Base-by-base conservation (phyloP, 2,329 filamentous ascomycete species). In the Tolypocladium guangdongense region DNA sequence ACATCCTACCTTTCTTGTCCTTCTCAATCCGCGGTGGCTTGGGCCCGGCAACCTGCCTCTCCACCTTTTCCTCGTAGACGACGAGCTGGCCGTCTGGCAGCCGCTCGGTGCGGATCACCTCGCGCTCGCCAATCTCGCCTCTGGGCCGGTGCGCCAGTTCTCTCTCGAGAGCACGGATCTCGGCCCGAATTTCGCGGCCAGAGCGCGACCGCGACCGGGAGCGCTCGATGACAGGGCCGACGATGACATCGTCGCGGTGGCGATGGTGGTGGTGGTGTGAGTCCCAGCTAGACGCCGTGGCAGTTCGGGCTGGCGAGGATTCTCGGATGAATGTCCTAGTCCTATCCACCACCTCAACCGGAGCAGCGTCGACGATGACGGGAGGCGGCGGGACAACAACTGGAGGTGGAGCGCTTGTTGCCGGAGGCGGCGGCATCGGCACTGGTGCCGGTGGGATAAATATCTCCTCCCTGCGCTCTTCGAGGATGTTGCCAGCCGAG, bases 1-100 rank as follows among this genome's bases (percentile, higher is more conserved):
- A 82, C 83, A 93, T 84, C 87, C 86, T 93, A 95, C 91, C 90
- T 90, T 88, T 93, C 78, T 86, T 86, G 74, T 96, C 90, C 77
- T 87, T 90, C 73, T 90, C 87, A 63, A 96, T 83, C 62, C 86
- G 78, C 58, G 87, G 75, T 52, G 80, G 80, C 66, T 74, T 78
- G 64, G 72, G 72, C 49, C 74, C 72, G 62, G 78, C 76, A 58
- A 78, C 74, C 51, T 81, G 67, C 63, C 71, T 74, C 68, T 83
- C 79, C 58, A 83, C 68, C 62, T 75, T 67, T 60, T 84, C 78
- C 70, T 82, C 77, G 57, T 83, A 85, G 45, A 88, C 68, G 47
- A 88, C 76, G 36, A 88, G 65, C 59, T 83, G 77, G 48, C 80
- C 84, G 52, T 83, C 80, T 32, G 77, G 77, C 50, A 81, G 68